Evolutionary conservation across 768 basidiomycete species (phyloP).

Genomic region (Boletellus ananas): DNA sequence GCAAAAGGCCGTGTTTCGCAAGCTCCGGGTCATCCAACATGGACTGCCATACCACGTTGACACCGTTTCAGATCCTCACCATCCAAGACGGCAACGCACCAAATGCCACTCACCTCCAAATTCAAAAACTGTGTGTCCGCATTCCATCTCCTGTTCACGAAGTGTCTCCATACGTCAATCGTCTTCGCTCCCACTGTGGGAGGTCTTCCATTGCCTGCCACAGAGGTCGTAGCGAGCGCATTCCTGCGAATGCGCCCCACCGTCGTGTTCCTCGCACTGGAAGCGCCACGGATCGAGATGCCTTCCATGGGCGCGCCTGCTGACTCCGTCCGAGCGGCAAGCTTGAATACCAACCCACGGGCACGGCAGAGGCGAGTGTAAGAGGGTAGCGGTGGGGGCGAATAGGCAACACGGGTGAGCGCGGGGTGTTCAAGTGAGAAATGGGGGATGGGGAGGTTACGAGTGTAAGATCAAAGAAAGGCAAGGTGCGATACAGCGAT

Average conservation of each 20-base stretch:
- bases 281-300: constrained; percentile 64
- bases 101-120: constrained; percentile 61
- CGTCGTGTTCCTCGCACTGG: constrained; percentile 39
- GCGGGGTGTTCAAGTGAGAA: constrained; percentile 24
- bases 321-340: constrained; percentile 38
- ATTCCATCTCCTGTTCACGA: constrained; percentile 73
- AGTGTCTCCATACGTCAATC: constrained; percentile 71
- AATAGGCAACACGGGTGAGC: constrained; percentile 37
- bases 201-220: constrained; percentile 8
- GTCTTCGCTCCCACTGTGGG: constrained; percentile 32
- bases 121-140: constrained; percentile 67
- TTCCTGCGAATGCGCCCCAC: constrained; percentile 60
- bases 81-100: neutral
- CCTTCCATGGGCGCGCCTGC: constrained; percentile 42
- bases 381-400: constrained; percentile 24
- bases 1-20: constrained; percentile 62
- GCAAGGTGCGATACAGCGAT: constrained; percentile 10
- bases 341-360: constrained; percentile 31
- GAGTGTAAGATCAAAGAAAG: constrained; percentile 8
- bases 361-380: constrained; percentile 20
- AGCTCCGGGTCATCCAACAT: constrained; percentile 77
- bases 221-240: constrained; percentile 38
- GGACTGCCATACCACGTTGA: constrained; percentile 42
- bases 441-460: constrained; percentile 1
- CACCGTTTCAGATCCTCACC: neutral